Conservation (phyloP, 140 eudicot species). For the Bidens hawaiensis region DNA sequence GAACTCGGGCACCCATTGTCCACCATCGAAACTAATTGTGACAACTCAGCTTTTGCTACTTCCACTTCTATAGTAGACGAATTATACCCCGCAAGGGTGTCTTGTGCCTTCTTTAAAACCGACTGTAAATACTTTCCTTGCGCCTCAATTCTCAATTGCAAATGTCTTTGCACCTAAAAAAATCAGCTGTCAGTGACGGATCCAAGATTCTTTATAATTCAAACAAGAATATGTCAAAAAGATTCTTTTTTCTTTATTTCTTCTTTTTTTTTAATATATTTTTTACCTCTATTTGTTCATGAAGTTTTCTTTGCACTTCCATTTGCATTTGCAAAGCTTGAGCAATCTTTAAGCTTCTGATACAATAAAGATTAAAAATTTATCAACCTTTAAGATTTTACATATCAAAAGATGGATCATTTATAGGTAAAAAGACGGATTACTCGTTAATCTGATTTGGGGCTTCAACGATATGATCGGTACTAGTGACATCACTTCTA, state of each 20-base stretch:
- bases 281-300: constrained; percentile 86
- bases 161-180: constrained; percentile 78
- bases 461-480: constrained; percentile 39
- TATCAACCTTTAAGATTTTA: constrained; percentile 13
- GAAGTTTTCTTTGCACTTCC: constrained; percentile 91
- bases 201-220: constrained; percentile 7
- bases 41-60: constrained; percentile 69
- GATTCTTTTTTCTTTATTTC: background rate
- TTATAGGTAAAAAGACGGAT: constrained; percentile 11
- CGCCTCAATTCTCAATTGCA: constrained; percentile 91
- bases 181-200: background rate
- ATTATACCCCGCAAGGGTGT: constrained; percentile 70
- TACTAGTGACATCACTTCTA: constrained; percentile 33
- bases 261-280: background rate
- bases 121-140: constrained; percentile 93
- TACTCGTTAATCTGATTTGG: constrained; percentile 58
- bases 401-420: background rate
- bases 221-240: background rate
- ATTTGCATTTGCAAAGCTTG: constrained; percentile 84
- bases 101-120: constrained; percentile 79
- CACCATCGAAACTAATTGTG: constrained; percentile 78
- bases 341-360: constrained; percentile 63
- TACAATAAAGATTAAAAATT: constrained; percentile 1
- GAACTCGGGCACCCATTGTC: constrained; percentile 65
- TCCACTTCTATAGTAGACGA: constrained; percentile 62